Evolutionary conservation across 768 basidiomycete species (phyloP).

Genomic region (Hericium coralloides): DNA sequence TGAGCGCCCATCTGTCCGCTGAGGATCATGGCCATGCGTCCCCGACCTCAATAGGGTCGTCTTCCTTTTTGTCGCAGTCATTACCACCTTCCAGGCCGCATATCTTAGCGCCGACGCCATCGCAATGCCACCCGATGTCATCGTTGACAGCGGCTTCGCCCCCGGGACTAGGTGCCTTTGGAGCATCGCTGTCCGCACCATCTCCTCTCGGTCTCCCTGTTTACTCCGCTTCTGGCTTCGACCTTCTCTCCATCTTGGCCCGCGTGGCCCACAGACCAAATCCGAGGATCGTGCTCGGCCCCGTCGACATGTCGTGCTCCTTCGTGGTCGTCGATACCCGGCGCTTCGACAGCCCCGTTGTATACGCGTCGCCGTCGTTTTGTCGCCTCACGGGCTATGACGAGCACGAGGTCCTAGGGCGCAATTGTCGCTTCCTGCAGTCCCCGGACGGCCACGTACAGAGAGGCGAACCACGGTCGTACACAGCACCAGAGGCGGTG

Average conservation of each 20-base stretch:
- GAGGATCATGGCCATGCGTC: not conserved
- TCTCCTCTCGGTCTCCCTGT: constrained; percentile 39
- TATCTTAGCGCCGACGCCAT: not conserved
- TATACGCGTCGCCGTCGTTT: constrained; percentile 87
- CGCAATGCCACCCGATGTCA: not conserved
- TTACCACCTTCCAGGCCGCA: not conserved
- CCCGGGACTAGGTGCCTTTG: not conserved
- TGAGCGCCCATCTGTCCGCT: not conserved
- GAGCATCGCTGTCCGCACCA: constrained; percentile 14
- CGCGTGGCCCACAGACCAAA: constrained; percentile 67
- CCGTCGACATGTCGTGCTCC: constrained; percentile 87
- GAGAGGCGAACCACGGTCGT: constrained; percentile 45
- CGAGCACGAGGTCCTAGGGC: constrained; percentile 71
- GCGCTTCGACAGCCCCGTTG: constrained; percentile 75
- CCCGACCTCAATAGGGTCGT: not conserved
- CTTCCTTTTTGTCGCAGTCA: not conserved
- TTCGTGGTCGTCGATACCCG: constrained; percentile 87
- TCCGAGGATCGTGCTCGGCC: constrained; percentile 73
- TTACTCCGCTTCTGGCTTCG: constrained; percentile 89
- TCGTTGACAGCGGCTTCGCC: not conserved
- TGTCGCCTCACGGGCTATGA: constrained; percentile 65
- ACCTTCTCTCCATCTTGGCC: constrained; percentile 73
- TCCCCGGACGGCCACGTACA: constrained; percentile 54
- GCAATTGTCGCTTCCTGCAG: constrained; percentile 90
- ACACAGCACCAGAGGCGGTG: constrained; percentile 58